Conservation (phyloP, 306 rosid genomes). For the Ormosia emarginata region DNA sequence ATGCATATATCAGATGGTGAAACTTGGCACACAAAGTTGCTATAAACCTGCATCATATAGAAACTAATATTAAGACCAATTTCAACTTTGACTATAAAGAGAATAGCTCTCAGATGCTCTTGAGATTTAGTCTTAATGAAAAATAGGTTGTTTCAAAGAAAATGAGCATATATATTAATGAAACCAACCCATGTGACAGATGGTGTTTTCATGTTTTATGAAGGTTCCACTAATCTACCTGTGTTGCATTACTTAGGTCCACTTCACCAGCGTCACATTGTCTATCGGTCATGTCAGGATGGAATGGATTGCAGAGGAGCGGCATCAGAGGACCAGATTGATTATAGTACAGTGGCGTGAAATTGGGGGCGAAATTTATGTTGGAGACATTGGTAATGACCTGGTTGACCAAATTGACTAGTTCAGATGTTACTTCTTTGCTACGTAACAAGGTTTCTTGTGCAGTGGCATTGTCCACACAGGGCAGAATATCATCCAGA, state of each 20-base stretch:
- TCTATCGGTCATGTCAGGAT: slow-evolving; percentile 46
- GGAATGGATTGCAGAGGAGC: slow-evolving; percentile 68
- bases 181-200: not conserved
- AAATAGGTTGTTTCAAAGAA: not conserved
- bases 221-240: slow-evolving; percentile 43
- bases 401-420: slow-evolving; percentile 55
- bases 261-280: slow-evolving; percentile 58
- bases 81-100: not conserved
- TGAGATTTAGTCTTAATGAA: not conserved
- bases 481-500: slow-evolving; percentile 79
- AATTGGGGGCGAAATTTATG: slow-evolving; percentile 44
- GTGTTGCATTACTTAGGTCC: slow-evolving; percentile 40
- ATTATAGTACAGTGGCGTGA: slow-evolving; percentile 54
- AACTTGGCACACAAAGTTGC: slow-evolving; percentile 53
- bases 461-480: slow-evolving; percentile 73
- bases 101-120: not conserved
- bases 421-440: slow-evolving; percentile 66
- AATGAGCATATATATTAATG: not conserved
- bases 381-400: slow-evolving; percentile 55
- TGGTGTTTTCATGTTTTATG: not conserved
- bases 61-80: not conserved
- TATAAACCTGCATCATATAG: slow-evolving; percentile 59
- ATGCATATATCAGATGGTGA: slow-evolving; percentile 49
- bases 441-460: slow-evolving; percentile 55
- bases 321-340: slow-evolving; percentile 84